phyloP scores from a whole-genome alignment of 2,329 filamentous ascomycete genomes.

The Triangularia verruculosa region DNA sequence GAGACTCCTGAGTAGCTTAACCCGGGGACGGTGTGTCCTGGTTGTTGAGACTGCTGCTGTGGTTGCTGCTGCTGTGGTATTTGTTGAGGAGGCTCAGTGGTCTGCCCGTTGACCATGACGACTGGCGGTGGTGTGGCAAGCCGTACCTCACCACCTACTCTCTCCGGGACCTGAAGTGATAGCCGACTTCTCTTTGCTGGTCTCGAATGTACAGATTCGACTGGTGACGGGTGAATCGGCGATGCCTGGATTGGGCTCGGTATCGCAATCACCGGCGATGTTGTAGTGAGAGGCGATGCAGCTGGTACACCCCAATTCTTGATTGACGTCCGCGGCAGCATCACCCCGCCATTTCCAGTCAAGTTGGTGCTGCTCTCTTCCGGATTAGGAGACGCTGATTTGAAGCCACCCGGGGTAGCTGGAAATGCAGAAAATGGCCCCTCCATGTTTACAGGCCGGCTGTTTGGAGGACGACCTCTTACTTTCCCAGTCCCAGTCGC shows the following conservation, averaged over 20 bases:
- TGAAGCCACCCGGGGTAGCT: conserved; percentile 44
- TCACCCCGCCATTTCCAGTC: background rate
- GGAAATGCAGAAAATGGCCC: conserved; percentile 67
- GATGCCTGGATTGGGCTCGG: conserved; percentile 15
- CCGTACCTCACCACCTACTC: conserved; percentile 33
- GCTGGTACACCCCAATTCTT: background rate
- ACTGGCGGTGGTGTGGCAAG: conserved; percentile 33
- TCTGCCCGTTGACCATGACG: conserved; percentile 34
- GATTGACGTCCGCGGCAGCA: conserved; percentile 1
- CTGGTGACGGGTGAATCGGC: conserved; percentile 18
- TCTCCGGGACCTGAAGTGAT: conserved; percentile 58
- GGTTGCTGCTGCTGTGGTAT: conserved; percentile 3
- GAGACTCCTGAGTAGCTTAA: background rate
- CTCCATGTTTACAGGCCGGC: conserved; percentile 50
- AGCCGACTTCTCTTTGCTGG: conserved; percentile 46
- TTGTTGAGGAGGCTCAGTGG: conserved; percentile 6
- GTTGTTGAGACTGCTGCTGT: conserved; percentile 1
- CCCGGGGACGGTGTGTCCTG: background rate
- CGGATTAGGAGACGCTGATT: conserved; percentile 30
- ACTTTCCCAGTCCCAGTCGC: conserved; percentile 65
- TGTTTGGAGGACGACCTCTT: conserved; percentile 75
- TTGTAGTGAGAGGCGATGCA: background rate
- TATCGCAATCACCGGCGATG: background rate
- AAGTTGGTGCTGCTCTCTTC: conserved; percentile 1
- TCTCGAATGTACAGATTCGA: conserved; percentile 22